phyloP scores from a whole-genome alignment of 2,329 filamentous ascomycete species.

The Trichoderma asperellum region DNA sequence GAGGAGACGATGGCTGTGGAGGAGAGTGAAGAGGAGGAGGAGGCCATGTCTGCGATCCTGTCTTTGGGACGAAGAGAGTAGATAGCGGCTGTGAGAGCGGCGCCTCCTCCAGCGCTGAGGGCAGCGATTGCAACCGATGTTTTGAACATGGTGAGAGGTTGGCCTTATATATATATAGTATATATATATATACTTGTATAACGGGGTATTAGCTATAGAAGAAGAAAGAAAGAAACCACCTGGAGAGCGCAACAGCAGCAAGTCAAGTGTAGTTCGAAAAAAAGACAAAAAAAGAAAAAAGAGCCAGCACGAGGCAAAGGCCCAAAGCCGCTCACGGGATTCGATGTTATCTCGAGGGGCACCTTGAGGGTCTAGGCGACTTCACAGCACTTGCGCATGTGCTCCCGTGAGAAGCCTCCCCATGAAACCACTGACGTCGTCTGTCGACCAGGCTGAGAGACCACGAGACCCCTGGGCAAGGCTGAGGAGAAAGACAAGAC shows the following conservation, averaged over 20 bases:
- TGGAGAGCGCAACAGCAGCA: background rate
- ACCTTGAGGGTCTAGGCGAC: background rate
- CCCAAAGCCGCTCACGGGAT: constrained; percentile 22
- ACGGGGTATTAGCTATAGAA: background rate
- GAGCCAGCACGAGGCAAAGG: constrained; percentile 12
- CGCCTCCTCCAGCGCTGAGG: constrained; percentile 75
- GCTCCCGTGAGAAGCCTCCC: background rate
- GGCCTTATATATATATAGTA: constrained; percentile 8
- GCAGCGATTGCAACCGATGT: constrained; percentile 74
- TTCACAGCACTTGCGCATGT: constrained; percentile 10
- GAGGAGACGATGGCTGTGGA: constrained; percentile 38
- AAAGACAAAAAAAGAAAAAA: background rate
- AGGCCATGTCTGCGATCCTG: constrained; percentile 48
- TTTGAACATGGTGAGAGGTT: constrained; percentile 67
- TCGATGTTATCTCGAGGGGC: background rate
- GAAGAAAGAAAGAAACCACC: background rate
- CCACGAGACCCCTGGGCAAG: constrained; percentile 27
- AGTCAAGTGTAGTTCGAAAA: constrained; percentile 11
- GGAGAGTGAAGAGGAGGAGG: constrained; percentile 40
- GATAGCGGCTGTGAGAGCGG: constrained; percentile 72
- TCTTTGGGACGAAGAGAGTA: constrained; percentile 61
- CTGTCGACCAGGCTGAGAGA: constrained; percentile 17
- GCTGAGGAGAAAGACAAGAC: background rate
- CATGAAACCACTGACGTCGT: constrained; percentile 18
- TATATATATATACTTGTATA: background rate